Base-by-base conservation (phyloP, 2,329 filamentous ascomycete genomes). In the Paecilomyces fulvus region DNA sequence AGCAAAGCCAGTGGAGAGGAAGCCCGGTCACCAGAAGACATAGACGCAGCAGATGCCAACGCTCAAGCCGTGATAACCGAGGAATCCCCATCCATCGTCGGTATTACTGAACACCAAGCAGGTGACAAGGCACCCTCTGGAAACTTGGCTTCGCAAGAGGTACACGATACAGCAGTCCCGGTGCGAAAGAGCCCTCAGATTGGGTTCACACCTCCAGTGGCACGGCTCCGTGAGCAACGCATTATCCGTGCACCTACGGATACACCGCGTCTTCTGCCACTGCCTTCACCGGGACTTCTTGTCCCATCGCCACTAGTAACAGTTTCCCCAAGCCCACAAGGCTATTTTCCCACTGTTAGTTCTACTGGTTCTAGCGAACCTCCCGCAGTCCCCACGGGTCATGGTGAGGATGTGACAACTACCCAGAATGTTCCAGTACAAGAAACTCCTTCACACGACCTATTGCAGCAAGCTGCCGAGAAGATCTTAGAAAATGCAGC, bases 241-340 rank as follows among this genome's bases (percentile, higher is more conserved):
- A 25, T 20, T 20, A n/a, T 37, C 12, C 51, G 65, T 46, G 56
- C 64, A 30, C 67, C 65, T 25, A 69, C 63, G 21, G 65, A 70
- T 23, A 73, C 73, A 11, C 74, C 73, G 10, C 69, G 69, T 12
- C 63, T 76, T 20, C 63, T 66, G 28, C 74, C 73, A 14, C 61
- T 75, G 33, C 65, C 69, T 37, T 76, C 75, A 21, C 69, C 73
- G 10, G 71, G 69, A 6, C 65, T 75, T 33, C 70, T 73, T 10
- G 61, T 71, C 48, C 70, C 75, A 6, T 76, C 74, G 23, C 72
- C 75, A 12, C 60, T 76, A 23, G 58, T 70, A 30, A 64, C 67
- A 11, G 59, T 58, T 28, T 60, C 69, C 14, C 59, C 61, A 43
- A 62, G 60, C 54, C 46, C 61, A 3, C 58, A 63, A 11, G 65